Evolutionary conservation across 352 stramenopile species (phyloP).

Genomic region (Globisporangium apiculatum): DNA sequence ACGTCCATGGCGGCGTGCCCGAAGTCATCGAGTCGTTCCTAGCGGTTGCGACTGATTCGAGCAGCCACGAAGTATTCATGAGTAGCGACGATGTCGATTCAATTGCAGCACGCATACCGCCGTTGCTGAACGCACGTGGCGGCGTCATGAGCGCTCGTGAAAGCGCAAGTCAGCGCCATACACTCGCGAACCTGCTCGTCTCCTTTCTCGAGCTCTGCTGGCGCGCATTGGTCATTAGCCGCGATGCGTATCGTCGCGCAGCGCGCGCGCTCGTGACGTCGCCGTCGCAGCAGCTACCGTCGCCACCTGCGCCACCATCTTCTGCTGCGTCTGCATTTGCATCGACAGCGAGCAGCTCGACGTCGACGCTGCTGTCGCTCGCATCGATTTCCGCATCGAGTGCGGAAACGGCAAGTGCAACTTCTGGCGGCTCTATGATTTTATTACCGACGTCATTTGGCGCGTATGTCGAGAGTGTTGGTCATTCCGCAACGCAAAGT

Average conservation of each 20-base stretch:
- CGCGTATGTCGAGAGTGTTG: too few species aligned
- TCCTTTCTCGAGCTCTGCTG: constrained; percentile 53
- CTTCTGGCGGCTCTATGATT: too few species aligned
- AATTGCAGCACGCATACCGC: not conserved
- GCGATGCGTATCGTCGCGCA: constrained; percentile 38
- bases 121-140: constrained; percentile 28
- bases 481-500: too few species aligned
- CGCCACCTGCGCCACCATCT: not conserved
- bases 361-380: not conserved
- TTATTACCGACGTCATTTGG: too few species aligned
- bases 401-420: too few species aligned
- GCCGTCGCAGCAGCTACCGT: not conserved
- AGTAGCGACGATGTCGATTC: not conserved
- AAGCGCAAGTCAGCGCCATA: constrained; percentile 27
- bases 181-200: constrained; percentile 48
- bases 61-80: too few species aligned
- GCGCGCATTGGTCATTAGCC: constrained; percentile 49
- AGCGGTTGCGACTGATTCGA: not conserved
- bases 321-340: not conserved
- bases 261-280: not conserved
- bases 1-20: constrained; percentile 66
- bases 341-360: not conserved
- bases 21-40: constrained; percentile 74
- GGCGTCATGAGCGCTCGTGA: constrained; percentile 22
- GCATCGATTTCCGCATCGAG: not conserved